These are phyloP conservation scores for Ustilago xerochloae DNA, from an alignment of 1,284 basidiomycete species.

Conservation along the genomic window DNA sequence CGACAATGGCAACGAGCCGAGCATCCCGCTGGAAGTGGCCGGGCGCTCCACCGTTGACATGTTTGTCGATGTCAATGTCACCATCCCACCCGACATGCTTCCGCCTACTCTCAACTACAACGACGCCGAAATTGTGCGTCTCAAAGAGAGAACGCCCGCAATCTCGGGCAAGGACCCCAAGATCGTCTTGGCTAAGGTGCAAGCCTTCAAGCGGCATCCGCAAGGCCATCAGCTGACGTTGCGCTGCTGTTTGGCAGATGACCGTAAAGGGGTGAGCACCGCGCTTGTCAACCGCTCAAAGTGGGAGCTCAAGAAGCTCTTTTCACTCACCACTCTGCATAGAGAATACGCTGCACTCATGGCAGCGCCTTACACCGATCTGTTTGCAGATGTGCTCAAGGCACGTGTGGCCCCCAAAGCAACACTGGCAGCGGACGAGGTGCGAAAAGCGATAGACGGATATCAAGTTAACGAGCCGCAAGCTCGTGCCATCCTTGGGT, in stretches of 20 bases:
- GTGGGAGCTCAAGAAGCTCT: constrained; percentile 83
- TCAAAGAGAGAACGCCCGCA: constrained; percentile 84
- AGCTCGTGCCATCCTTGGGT: constrained; percentile 85
- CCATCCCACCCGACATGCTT: constrained; percentile 33
- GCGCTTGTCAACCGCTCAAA: constrained; percentile 73
- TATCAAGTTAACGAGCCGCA: constrained; percentile 93
- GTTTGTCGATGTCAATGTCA: constrained; percentile 54
- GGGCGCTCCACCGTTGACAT: constrained; percentile 50
- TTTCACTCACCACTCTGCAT: constrained; percentile 89
- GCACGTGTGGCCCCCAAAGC: constrained; percentile 73
- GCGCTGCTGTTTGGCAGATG: constrained; percentile 69
- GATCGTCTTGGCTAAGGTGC: constrained; percentile 79
- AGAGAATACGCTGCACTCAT: constrained; percentile 91
- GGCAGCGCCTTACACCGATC: constrained; percentile 84
- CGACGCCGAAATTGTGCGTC: constrained; percentile 74
- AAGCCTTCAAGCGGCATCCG: constrained; percentile 74
- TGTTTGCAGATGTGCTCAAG: constrained; percentile 77
- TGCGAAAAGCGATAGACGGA: constrained; percentile 74
- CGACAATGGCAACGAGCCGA: constrained; percentile 61
- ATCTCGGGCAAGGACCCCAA: constrained; percentile 73
- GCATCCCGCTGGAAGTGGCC: constrained; percentile 42
- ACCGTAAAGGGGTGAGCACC: constrained; percentile 67
- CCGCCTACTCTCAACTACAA: constrained; percentile 28
- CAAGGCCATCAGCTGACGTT: constrained; percentile 71
- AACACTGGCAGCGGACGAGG: constrained; percentile 72